Evolutionary conservation across 2,329 filamentous ascomycete species (phyloP), one percentile per base, ranked within the genome.

Genomic region (Trichoderma sp.): DNA sequence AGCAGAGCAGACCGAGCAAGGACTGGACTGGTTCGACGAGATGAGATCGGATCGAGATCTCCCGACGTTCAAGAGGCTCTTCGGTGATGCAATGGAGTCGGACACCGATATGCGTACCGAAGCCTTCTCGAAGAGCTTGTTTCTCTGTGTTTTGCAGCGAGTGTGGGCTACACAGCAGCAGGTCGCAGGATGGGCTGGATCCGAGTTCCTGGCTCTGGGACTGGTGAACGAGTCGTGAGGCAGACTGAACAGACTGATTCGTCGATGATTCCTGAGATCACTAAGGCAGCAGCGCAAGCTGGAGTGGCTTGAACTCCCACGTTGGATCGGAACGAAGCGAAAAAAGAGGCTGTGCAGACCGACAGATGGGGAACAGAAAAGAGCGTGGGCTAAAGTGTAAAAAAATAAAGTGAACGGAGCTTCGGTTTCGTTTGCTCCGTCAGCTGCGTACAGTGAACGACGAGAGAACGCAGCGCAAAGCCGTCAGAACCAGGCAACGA

Each of bases 261-360:
- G 37, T 55, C 31, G 60, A 49, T 24, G 43, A 6, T 27, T 53
- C n/a, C 27, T 11, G n/a, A 58, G 53, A 21, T n/a, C 52, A 59
- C 27, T 40, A 49, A 43, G 40, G 40, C 40, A n/a, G 21, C 63
- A 67, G 49, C 53, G 49, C 61, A 58, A 29, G 13, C 19, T 27
- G 61, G 49, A 24, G 61, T 52, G 61, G 61, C 53, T 56, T 31
- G 49, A 33, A 16, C 57, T 37, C 21, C 3, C 33, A 58, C 31
- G 63, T 58, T 31, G 63, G 43, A 49, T 57, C 53, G 63, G 40
- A 58, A 40, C 57, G 63, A 11, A 49, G 53, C 37, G 27, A 66
- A 47, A 66, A 47, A 27, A 37, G 63, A 66, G 63, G 63, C 63
- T 66, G 63, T 66, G 63, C 27, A 27, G 60, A 53, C 16, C 27